Percentiles rank a stretch among this genome's conserved stretches.
Conservation (phyloP, 441 rosid genomes). For the Kokia cookei region DNA sequence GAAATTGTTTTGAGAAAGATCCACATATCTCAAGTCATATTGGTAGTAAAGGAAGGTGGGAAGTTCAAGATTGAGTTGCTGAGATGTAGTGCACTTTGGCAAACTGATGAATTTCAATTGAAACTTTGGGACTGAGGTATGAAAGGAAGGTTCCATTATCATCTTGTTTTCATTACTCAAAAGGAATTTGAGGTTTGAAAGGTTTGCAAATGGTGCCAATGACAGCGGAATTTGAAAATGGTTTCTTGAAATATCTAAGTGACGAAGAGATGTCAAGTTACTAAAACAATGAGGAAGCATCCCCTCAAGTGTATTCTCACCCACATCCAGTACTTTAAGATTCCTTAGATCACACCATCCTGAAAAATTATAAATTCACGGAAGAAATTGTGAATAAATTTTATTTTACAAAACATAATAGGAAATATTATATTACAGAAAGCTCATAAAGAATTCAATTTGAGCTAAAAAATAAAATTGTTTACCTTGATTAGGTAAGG, state of each 20-base stretch:
- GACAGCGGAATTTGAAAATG: background rate
- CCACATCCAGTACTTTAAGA: background rate
- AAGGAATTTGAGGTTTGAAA: background rate
- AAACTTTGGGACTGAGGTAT: background rate
- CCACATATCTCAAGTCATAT: background rate
- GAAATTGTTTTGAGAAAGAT: slow-evolving; percentile 6
- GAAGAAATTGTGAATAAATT: background rate
- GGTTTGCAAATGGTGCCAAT: background rate
- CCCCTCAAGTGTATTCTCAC: background rate
- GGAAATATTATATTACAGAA: too few relatives aligned
- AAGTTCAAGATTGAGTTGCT: background rate
- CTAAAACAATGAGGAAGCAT: slow-evolving; percentile 5
- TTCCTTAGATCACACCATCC: slow-evolving; percentile 6
- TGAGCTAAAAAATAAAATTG: too few relatives aligned
- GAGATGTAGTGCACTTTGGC: background rate
- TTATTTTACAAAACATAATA: too few relatives aligned
- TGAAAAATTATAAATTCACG: background rate
- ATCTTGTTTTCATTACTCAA: background rate
- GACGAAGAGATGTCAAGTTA: background rate
- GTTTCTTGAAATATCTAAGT: background rate
- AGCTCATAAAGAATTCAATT: too few relatives aligned
- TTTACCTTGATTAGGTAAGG: too few relatives aligned
- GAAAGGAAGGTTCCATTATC: background rate
- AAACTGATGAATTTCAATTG: background rate
- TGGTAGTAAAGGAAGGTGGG: slow-evolving; percentile 12